Base-by-base conservation (phyloP, 257 asterid species). In the Linaria vulgaris region DNA sequence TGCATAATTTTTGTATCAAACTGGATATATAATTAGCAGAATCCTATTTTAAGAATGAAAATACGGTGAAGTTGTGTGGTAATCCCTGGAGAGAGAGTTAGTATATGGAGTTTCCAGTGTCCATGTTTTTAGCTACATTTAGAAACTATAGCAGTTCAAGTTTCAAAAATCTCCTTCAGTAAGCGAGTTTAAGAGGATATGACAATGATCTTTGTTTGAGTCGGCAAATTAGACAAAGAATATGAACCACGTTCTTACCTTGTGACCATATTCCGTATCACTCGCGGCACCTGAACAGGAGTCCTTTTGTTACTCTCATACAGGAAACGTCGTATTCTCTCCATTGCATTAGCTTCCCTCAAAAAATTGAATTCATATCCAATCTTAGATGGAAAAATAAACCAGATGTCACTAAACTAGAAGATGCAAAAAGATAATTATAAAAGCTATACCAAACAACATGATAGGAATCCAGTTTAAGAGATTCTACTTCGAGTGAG, bases 281-380 rank as follows among this genome's bases (percentile, higher is more conserved):
- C 70, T 2, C 84, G 82, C 46, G 99, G 97, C 61, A 90, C 97
- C 64, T 69, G 56, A 64, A 94, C 99, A 19, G 94, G 90, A 72
- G 84, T 21, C 78, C 67, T 90, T 74, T 82, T 90, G 82, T 90
- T 90, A 69, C 77, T 85, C 71, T 74, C 80, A 47, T 75, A 80
- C 23, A 94, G 79, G 76, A 90, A 94, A 23, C 22, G 75, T 5
- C 75, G 85, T 68, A 90, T 94, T 80, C 81, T 90, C 64, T 83
- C 86, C 99, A 94, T 94, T 52, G 99, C 96, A 75, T 78, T 88
- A 51, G 97, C 97, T 78, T 90, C 99, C 83, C 97, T 82, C 77
- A 70, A 56, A 71, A 94, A 94, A 81, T 94, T 60, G 78, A 94
- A 94, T 69, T 94, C 97, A 74, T 87, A 86, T 65, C 96, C 95